phyloP scores from a whole-genome alignment of 1,139 yeast genomes.

The Yamadazyma buinensis region DNA sequence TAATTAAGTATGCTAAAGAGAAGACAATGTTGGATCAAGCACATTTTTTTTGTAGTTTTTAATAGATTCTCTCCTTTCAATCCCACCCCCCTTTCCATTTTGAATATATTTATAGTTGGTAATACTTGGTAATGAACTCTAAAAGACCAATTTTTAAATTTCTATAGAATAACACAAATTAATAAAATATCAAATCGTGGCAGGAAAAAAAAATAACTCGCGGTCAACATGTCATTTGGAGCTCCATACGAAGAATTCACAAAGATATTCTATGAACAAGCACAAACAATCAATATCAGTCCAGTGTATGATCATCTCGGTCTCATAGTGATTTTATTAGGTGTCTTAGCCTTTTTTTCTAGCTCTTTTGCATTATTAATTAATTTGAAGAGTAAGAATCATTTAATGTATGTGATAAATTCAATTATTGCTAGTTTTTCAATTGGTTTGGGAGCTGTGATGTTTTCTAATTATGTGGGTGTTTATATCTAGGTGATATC shows the following conservation, averaged over 20 bases:
- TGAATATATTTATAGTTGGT: no score
- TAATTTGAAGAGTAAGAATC: conserved; percentile 29
- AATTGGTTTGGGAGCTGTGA: conserved; percentile 36
- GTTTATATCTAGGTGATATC: conserved; percentile 43
- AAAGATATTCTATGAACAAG: conserved; percentile 19
- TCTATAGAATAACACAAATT: no score
- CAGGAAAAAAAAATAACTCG: not conserved
- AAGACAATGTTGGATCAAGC: conserved; percentile 60
- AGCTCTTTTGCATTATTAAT: conserved; percentile 35
- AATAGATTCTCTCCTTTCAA: not conserved
- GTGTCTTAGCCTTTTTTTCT: conserved; percentile 31
- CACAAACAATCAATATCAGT: conserved; percentile 23
- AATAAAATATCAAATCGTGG: not conserved
- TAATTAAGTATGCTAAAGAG: conserved; percentile 62
- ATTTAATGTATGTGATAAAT: conserved; percentile 25
- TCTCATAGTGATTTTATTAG: conserved; percentile 18
- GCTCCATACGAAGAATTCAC: conserved; percentile 30
- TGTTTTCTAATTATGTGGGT: conserved; percentile 42
- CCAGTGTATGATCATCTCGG: conserved; percentile 15
- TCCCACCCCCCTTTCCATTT: no score
- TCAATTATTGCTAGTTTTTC: conserved; percentile 37
- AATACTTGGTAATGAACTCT: no score
- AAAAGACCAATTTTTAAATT: no score
- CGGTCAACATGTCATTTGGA: conserved; percentile 16
- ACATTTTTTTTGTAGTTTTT: conserved; percentile 16